These are phyloP conservation scores for Yarrowia galli DNA, from an alignment of 1,139 yeast genomes.

Conservation along the genomic window DNA sequence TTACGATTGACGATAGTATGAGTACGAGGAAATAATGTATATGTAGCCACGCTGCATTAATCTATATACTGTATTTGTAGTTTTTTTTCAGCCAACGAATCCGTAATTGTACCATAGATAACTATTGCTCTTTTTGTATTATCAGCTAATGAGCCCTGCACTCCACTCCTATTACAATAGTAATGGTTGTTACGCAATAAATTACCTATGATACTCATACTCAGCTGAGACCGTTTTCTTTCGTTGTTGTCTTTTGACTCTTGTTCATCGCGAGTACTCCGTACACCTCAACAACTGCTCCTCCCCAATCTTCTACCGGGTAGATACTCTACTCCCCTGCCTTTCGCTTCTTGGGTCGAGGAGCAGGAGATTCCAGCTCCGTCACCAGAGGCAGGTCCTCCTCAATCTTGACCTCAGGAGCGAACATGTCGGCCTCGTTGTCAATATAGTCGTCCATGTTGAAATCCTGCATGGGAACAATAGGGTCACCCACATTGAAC, in stretches of 20 bases:
- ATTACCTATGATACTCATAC: conserved; percentile 24
- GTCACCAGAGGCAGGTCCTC: conserved; percentile 22
- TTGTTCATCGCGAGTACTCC: no score
- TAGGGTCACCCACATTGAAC: conserved; percentile 9
- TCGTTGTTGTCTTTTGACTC: neutral
- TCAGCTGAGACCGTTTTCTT: conserved; percentile 10
- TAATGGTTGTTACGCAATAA: conserved; percentile 19
- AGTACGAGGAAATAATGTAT: no score
- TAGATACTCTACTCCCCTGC: conserved; percentile 25
- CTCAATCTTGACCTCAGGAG: conserved; percentile 29
- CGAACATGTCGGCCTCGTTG: conserved; percentile 37
- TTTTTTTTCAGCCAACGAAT: no score
- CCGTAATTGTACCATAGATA: neutral
- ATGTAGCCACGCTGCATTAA: no score
- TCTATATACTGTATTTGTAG: no score
- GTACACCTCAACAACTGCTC: neutral
- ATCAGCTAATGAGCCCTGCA: neutral
- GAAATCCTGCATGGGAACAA: conserved; percentile 29
- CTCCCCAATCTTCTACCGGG: no score
- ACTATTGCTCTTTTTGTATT: neutral
- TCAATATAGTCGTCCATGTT: conserved; percentile 38
- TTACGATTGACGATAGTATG: no score
- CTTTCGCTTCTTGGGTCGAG: conserved; percentile 37
- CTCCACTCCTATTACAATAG: neutral
- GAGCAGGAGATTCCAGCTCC: conserved; percentile 29